Percentiles rank a stretch among this genome's conserved stretches.
Conservation (phyloP, 2,329 filamentous ascomycete genomes). For the Lachnum nothofagi region DNA sequence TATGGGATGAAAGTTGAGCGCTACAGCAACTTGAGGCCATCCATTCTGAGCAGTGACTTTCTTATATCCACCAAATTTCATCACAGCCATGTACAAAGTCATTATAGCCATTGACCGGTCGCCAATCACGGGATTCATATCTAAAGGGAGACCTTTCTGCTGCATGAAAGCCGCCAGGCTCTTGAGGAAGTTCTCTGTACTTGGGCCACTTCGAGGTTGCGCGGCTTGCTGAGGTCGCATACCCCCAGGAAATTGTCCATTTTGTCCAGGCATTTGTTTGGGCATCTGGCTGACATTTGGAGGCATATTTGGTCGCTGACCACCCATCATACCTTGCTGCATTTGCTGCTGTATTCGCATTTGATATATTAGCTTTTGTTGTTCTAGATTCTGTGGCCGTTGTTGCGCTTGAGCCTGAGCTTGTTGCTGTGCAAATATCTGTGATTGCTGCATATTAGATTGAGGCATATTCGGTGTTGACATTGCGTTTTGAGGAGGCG, state of each 20-base stretch:
- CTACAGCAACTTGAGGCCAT: slow-evolving; percentile 69
- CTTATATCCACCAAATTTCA: slow-evolving; percentile 72
- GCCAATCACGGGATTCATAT: slow-evolving; percentile 66
- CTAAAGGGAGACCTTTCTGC: slow-evolving; percentile 65
- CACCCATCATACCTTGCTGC: slow-evolving; percentile 43
- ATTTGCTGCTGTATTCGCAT: slow-evolving; percentile 77
- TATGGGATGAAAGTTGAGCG: slow-evolving; percentile 55
- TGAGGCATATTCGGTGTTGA: slow-evolving; percentile 41
- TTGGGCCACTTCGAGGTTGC: slow-evolving; percentile 38
- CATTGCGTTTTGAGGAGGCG: slow-evolving; percentile 53
- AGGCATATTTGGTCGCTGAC: slow-evolving; percentile 43
- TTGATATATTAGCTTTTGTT: slow-evolving; percentile 72
- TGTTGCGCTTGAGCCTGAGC: slow-evolving; percentile 28
- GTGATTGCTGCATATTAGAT: slow-evolving; percentile 36
- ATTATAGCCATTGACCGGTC: slow-evolving; percentile 71
- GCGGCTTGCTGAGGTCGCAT: slow-evolving; percentile 50
- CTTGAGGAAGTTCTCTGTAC: slow-evolving; percentile 68
- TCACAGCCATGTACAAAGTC: slow-evolving; percentile 71
- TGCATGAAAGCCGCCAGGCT: slow-evolving; percentile 74
- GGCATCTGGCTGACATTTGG: slow-evolving; percentile 27
- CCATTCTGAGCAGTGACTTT: slow-evolving; percentile 62
- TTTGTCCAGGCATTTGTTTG: slow-evolving; percentile 49
- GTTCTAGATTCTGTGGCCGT: slow-evolving; percentile 54
- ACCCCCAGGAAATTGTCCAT: slow-evolving; percentile 49
- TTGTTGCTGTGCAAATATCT: slow-evolving; percentile 26